Percentiles rank a stretch among this genome's conserved stretches.
Conservation (phyloP, 1,139 yeast species). For the Suhomyces yuchorum region DNA sequence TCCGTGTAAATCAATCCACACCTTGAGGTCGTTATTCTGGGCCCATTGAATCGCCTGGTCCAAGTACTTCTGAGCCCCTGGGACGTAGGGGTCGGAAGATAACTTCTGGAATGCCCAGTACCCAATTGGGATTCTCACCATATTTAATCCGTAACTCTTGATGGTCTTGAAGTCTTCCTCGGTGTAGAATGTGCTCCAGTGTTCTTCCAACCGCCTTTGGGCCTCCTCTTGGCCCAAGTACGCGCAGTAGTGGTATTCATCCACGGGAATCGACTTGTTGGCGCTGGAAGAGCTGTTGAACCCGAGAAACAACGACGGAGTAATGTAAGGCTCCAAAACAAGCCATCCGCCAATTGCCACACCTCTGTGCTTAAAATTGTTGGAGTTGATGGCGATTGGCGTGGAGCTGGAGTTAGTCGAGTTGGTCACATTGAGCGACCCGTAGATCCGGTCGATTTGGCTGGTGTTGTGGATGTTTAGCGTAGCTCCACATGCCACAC, state of each 20-base stretch:
- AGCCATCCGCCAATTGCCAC: slow-evolving; percentile 69
- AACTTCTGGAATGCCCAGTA: slow-evolving; percentile 63
- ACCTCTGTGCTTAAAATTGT: slow-evolving; percentile 43
- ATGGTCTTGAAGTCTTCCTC: slow-evolving; percentile 56
- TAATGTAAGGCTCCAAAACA: slow-evolving; percentile 64
- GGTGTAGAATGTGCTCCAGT: slow-evolving; percentile 57
- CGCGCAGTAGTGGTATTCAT: slow-evolving; percentile 57
- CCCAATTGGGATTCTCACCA: slow-evolving; percentile 67
- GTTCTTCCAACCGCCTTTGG: slow-evolving; percentile 40
- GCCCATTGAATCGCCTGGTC: slow-evolving; percentile 62
- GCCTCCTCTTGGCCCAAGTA: slow-evolving; percentile 51
- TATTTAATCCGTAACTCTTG: slow-evolving; percentile 52
- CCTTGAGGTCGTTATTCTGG: slow-evolving; percentile 47
- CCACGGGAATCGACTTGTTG: slow-evolving; percentile 40
- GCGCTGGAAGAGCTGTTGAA: slow-evolving; percentile 23
- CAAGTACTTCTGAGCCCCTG: slow-evolving; percentile 55
- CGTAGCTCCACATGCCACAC: neutral
- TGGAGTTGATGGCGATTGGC: slow-evolving; percentile 15
- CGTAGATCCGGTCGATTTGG: slow-evolving; percentile 8
- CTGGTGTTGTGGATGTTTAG: slow-evolving; percentile 6
- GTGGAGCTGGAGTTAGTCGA: slow-evolving; percentile 7
- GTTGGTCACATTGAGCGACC: slow-evolving; percentile 11
- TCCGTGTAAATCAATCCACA: slow-evolving; percentile 68
- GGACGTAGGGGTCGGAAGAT: slow-evolving; percentile 58
- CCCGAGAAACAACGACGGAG: slow-evolving; percentile 57